These are phyloP conservation scores for Solioccasus polychromus DNA, from an alignment of 768 basidiomycete species.

Conservation along the genomic window DNA sequence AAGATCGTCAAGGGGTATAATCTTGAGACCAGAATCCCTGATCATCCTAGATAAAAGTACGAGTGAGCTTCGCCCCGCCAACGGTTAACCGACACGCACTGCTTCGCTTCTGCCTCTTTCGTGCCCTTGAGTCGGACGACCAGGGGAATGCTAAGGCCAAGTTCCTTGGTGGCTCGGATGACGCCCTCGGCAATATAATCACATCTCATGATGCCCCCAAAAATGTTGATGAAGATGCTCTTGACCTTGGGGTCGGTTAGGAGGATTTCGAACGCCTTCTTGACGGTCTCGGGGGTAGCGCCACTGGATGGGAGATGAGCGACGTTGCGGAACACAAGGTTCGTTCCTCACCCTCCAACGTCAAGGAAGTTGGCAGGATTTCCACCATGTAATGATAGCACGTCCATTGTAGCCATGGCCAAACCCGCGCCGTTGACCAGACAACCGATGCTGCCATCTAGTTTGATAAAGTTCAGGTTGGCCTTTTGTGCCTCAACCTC, in stretches of 20 bases:
- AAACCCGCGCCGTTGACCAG: constrained; percentile 98
- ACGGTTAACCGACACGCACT: constrained; percentile 49
- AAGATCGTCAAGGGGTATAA: constrained; percentile 87
- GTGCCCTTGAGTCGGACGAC: constrained; percentile 97
- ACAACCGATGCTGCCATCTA: constrained; percentile 96
- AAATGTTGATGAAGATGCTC: constrained; percentile 98
- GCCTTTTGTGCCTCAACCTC: constrained; percentile 98
- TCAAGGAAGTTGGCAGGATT: constrained; percentile 99
- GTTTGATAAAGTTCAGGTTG: constrained; percentile 97
- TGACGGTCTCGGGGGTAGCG: constrained; percentile 98
- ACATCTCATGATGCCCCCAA: constrained; percentile 98
- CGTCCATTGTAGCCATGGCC: constrained; percentile 99
- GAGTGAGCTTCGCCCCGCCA: neutral
- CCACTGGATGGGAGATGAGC: constrained; percentile 50
- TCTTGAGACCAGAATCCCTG: constrained; percentile 86
- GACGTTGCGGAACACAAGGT: neutral
- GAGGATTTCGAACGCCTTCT: constrained; percentile 98
- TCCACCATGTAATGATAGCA: constrained; percentile 92
- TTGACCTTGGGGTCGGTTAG: constrained; percentile 89
- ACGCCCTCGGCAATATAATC: constrained; percentile 98
- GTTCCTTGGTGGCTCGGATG: constrained; percentile 95
- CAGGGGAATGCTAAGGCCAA: constrained; percentile 79
- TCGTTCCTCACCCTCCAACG: constrained; percentile 76
- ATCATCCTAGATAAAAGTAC: constrained; percentile 72
- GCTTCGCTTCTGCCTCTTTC: constrained; percentile 92